Evolutionary conservation across 352 stramenopile genomes (phyloP).

Genomic region (Pythium scleroteichum): DNA sequence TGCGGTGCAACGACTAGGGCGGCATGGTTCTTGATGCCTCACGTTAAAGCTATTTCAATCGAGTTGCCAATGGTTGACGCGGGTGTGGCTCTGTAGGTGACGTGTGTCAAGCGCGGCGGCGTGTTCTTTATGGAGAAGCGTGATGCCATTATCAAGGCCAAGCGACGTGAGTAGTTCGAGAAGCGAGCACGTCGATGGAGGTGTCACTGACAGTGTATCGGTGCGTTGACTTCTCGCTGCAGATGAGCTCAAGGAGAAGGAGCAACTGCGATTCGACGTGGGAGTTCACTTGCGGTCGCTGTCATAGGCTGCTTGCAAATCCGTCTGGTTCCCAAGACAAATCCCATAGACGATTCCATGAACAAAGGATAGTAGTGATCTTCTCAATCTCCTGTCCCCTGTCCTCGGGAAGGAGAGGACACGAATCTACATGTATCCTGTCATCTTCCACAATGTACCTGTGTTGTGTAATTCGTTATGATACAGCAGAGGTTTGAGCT

Average conservation of each 20-base stretch:
- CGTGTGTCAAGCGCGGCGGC: constrained; percentile 68
- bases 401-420: background rate
- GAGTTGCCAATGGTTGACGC: background rate
- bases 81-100: constrained; percentile 33
- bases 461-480: constrained; percentile 1
- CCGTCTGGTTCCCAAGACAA: background rate
- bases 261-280: constrained; percentile 54
- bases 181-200: too few relatives aligned
- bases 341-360: background rate
- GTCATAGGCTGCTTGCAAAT: background rate
- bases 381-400: background rate
- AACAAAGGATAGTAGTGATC: background rate
- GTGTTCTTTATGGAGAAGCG: constrained; percentile 75
- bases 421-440: too few relatives aligned
- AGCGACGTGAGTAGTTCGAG: constrained; percentile 40
- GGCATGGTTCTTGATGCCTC: too few relatives aligned
- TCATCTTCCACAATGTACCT: background rate
- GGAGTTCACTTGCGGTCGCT: constrained; percentile 48
- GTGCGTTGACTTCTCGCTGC: background rate
- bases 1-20: constrained; percentile 14
- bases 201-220: background rate
- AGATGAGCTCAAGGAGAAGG: constrained; percentile 72
- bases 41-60: too few relatives aligned
- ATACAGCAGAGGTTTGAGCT: constrained; percentile 5
- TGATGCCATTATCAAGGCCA: constrained; percentile 68